Percentiles rank a stretch among this genome's conserved stretches.
phyloP scores from a whole-genome alignment of 23 red algal genomes.

The Gracilaria caudata region DNA sequence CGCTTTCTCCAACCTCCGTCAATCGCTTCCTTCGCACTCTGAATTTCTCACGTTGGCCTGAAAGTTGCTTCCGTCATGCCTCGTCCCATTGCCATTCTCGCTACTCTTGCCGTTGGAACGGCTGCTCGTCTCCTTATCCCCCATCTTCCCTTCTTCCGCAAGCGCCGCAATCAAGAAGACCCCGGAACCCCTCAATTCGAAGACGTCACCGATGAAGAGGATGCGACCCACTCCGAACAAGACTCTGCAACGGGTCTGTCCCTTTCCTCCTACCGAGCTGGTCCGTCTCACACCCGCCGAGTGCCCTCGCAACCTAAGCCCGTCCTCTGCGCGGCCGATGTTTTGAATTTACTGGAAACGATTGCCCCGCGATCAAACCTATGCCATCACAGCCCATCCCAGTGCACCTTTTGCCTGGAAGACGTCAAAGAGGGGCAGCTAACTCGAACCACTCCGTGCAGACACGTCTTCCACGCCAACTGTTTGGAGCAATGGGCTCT shows the following conservation, averaged over 20 bases:
- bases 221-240: not conserved
- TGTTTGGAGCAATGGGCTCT: conserved; percentile 41
- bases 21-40: not conserved
- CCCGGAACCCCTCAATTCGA: not conserved
- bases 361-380: not conserved
- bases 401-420: conserved; percentile 35
- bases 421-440: not conserved
- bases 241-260: not conserved
- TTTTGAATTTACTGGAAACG: not conserved
- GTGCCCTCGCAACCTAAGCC: not conserved
- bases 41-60: not conserved
- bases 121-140: not conserved
- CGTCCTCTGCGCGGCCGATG: conserved; percentile 8
- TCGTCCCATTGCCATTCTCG: not conserved
- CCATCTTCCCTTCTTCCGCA: not conserved
- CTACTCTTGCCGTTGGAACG: not conserved
- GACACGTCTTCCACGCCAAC: conserved; percentile 22
- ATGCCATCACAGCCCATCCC: not conserved
- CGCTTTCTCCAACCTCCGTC: not conserved
- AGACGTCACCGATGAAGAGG: conserved; percentile 14
- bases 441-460: conserved; percentile 19
- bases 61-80: not conserved
- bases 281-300: not conserved
- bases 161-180: not conserved
- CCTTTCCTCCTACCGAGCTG: not conserved